A percentile compares a stretch with the other conserved stretches of the same genome.
Evolutionary conservation across 257 asterid species (phyloP).

Genomic region (Petrea volubilis): DNA sequence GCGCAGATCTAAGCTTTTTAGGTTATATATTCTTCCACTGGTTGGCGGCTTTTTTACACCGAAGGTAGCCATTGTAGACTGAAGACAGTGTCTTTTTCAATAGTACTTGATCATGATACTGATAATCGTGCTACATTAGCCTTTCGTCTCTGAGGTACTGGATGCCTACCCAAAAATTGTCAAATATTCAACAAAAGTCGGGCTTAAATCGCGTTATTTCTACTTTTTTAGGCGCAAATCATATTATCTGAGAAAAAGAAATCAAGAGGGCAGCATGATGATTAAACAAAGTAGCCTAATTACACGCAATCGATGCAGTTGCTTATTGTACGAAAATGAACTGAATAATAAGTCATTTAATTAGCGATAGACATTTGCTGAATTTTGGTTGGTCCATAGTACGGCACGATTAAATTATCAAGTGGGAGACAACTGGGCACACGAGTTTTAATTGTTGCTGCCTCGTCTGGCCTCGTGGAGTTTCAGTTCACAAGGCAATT

Average conservation of each 20-base stretch:
- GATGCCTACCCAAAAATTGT: not conserved
- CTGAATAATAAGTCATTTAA: not conserved
- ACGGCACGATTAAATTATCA: not conserved
- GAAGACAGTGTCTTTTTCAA: too few relatives aligned
- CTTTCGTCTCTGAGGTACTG: not conserved
- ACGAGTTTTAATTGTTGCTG: too few relatives aligned
- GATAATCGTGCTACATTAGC: too few relatives aligned
- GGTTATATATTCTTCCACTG: too few relatives aligned
- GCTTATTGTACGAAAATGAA: not conserved
- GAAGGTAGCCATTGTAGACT: too few relatives aligned
- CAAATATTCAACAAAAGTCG: slow-evolving; percentile 17
- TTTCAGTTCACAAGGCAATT: too few relatives aligned
- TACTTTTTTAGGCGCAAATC: not conserved
- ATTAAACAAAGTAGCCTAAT: not conserved
- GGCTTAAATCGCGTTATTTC: slow-evolving; percentile 15
- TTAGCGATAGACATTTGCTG: too few relatives aligned
- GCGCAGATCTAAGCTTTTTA: too few relatives aligned
- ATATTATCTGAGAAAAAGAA: not conserved
- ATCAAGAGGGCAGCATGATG: not conserved
- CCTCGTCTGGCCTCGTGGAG: too few relatives aligned
- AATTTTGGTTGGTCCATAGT: too few relatives aligned
- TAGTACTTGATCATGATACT: too few relatives aligned
- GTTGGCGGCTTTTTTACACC: too few relatives aligned
- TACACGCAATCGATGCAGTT: not conserved
- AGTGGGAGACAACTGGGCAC: not conserved